A percentile compares a stretch with the other conserved stretches of the same genome.
Conservation (phyloP, 176 grass and related monocot genomes). For the Zoysia pacifica region DNA sequence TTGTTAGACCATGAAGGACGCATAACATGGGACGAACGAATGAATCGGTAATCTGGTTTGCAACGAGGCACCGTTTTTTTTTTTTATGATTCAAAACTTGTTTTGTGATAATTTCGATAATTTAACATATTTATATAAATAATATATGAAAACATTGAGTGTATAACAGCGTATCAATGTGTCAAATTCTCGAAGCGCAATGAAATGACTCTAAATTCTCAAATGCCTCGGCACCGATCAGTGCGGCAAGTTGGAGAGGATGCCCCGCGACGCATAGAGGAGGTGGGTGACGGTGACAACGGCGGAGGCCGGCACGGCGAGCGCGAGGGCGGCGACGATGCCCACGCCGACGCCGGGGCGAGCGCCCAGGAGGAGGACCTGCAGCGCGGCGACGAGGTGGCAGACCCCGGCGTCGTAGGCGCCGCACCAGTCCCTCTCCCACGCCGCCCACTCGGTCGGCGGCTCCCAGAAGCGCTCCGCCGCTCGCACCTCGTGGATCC, state of each 20-base stretch:
- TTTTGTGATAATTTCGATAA: too few relatives aligned
- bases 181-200: too few relatives aligned
- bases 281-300: constrained; percentile 22
- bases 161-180: too few relatives aligned
- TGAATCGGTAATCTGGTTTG: background rate
- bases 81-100: too few relatives aligned
- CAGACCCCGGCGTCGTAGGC: constrained; percentile 59
- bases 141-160: too few relatives aligned
- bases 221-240: background rate
- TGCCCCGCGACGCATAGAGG: background rate
- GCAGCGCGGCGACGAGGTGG: constrained; percentile 39
- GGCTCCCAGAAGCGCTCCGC: constrained; percentile 53
- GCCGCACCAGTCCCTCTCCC: constrained; percentile 64
- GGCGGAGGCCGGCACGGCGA: constrained; percentile 49
- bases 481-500: constrained; percentile 51
- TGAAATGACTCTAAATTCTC: too few relatives aligned
- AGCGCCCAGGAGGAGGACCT: constrained; percentile 44
- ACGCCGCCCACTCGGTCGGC: constrained; percentile 46
- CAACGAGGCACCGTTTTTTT: too few relatives aligned
- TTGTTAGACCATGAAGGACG: background rate
- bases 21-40: background rate
- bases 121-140: too few relatives aligned
- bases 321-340: constrained; percentile 25
- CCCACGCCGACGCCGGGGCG: constrained; percentile 53
- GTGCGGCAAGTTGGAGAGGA: constrained; percentile 19